These are phyloP conservation scores for Phytophthora vignae DNA, from an alignment of 352 stramenopile species.

Conservation along the genomic window DNA sequence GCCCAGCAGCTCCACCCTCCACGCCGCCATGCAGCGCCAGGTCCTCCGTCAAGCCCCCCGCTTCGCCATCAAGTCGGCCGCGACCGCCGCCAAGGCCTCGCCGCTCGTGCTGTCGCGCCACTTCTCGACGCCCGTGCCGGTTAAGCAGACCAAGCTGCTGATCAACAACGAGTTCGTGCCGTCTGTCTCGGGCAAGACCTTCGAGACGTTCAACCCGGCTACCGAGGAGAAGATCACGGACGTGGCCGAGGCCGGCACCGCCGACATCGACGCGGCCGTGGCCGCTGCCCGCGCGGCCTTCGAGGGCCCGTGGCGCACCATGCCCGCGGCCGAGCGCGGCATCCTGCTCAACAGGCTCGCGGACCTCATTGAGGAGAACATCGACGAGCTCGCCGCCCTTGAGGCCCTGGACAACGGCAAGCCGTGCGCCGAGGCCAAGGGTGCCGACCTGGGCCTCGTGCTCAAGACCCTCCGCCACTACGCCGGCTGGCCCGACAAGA, in stretches of 20 bases:
- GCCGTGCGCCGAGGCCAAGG: slow-evolving; percentile 85
- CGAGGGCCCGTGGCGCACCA: slow-evolving; percentile 68
- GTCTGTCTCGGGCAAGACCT: slow-evolving; percentile 66
- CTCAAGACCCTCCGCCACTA: slow-evolving; percentile 94
- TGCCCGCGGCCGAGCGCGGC: slow-evolving; percentile 50
- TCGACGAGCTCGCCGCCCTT: slow-evolving; percentile 75
- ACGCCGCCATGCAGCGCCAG: slow-evolving; percentile 50
- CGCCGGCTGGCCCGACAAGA: slow-evolving; percentile 90
- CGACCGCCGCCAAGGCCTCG: slow-evolving; percentile 28
- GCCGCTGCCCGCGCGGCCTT: slow-evolving; percentile 73
- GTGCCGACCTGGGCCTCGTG: slow-evolving; percentile 87
- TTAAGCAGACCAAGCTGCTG: slow-evolving; percentile 84
- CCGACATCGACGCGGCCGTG: slow-evolving; percentile 83
- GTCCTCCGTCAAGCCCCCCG: slow-evolving; percentile 55
- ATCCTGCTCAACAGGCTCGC: slow-evolving; percentile 58
- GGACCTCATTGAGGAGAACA: slow-evolving; percentile 67
- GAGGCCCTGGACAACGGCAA: slow-evolving; percentile 97
- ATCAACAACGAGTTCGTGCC: slow-evolving; percentile 91
- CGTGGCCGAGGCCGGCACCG: slow-evolving; percentile 64
- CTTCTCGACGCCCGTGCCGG: slow-evolving; percentile 46
- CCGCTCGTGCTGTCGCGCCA: slow-evolving; percentile 35
- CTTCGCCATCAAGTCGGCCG: slow-evolving; percentile 21
- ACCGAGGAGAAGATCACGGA: slow-evolving; percentile 82
- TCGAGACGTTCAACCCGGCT: slow-evolving; percentile 84
- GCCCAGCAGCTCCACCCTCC: not conserved